Evolutionary conservation across 257 asterid genomes (phyloP).

Genomic region (Fraxinus excelsior): DNA sequence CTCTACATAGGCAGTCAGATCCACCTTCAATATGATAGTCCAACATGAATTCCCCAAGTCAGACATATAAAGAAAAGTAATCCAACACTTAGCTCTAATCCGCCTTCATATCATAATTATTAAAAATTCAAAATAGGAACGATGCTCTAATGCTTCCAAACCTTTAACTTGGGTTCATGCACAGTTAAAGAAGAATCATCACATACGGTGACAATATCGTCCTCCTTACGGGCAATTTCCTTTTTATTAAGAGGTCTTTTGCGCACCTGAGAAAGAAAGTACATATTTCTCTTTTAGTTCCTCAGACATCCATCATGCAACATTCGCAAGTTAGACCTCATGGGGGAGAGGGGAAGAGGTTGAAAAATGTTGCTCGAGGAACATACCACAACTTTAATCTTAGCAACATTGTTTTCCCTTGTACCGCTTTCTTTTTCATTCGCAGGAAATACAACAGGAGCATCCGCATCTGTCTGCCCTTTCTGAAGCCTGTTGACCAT

Average conservation of each 20-base stretch:
- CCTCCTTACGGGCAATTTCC: conserved; percentile 85
- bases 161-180: conserved; percentile 95
- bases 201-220: conserved; percentile 77
- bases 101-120: conserved; percentile 13
- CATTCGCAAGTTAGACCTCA: neutral
- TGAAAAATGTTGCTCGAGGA: neutral
- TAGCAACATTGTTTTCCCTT: conserved; percentile 92
- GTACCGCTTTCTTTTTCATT: conserved; percentile 61
- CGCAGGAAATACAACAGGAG: conserved; percentile 44
- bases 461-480: conserved; percentile 62
- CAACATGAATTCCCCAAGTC: conserved; percentile 36
- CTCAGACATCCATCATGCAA: conserved; percentile 19
- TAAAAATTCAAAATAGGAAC: conserved; percentile 7
- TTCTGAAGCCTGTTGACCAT: conserved; percentile 52
- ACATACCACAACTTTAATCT: conserved; percentile 96
- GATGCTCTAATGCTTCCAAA: conserved; percentile 30
- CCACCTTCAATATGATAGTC: conserved; percentile 62
- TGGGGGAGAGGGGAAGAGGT: neutral
- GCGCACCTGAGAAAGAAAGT: conserved; percentile 67
- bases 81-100: neutral
- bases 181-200: conserved; percentile 78
- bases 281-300: conserved; percentile 19
- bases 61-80: conserved; percentile 3
- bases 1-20: conserved; percentile 97
- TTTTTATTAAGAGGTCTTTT: conserved; percentile 97